Conservation (phyloP, 345 rosid genomes). For the Acer yangbiense region DNA sequence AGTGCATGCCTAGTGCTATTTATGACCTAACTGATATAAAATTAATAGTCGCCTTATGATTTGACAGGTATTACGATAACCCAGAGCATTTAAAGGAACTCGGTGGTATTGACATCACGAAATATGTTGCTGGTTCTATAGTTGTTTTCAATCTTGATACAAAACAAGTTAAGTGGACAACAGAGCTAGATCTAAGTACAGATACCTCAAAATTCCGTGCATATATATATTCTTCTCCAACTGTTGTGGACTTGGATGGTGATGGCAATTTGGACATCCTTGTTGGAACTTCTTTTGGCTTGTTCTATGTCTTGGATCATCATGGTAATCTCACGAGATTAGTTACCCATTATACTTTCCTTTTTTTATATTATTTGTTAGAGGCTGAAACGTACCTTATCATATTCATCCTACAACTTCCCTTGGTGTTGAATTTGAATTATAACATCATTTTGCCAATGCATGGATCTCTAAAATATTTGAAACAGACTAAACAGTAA, state of each 20-base stretch:
- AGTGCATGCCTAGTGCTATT: slow-evolving; percentile 5
- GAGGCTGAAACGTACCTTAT: not conserved
- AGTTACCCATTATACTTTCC: not conserved
- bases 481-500: not conserved
- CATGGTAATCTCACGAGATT: slow-evolving; percentile 57
- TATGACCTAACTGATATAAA: not conserved
- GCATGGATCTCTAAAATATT: not conserved
- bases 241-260: slow-evolving; percentile 97
- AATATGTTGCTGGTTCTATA: slow-evolving; percentile 85
- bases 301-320: slow-evolving; percentile 96
- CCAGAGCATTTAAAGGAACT: slow-evolving; percentile 88
- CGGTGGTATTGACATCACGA: slow-evolving; percentile 82
- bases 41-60: not conserved
- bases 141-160: slow-evolving; percentile 97
- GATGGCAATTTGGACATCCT: slow-evolving; percentile 98
- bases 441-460: not conserved
- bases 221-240: slow-evolving; percentile 90
- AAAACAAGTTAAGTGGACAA: slow-evolving; percentile 95
- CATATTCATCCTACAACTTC: not conserved
- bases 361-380: slow-evolving; percentile 6
- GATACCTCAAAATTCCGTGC: slow-evolving; percentile 74
- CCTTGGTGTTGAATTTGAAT: not conserved
- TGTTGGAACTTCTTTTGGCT: slow-evolving; percentile 95
- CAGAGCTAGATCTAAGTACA: slow-evolving; percentile 81
- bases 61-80: slow-evolving; percentile 88